phyloP scores from a whole-genome alignment of 192 early-diverging fungal genomes.

The Gaertneriomyces semiglobifer region DNA sequence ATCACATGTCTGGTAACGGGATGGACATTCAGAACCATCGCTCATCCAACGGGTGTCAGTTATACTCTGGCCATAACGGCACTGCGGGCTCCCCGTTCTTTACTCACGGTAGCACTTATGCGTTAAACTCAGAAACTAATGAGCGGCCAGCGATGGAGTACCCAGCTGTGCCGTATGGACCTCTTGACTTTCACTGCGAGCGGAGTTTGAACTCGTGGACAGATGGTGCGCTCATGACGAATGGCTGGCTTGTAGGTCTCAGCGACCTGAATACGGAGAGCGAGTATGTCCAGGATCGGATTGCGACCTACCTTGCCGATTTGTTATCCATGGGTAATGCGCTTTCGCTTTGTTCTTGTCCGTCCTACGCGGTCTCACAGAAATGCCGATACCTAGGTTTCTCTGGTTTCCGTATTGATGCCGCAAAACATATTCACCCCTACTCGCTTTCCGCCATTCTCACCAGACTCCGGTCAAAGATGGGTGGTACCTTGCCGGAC shows the following conservation, averaged over 20 bases:
- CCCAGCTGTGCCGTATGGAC: constrained; percentile 32
- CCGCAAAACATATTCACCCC: constrained; percentile 29
- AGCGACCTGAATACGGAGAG: constrained; percentile 28
- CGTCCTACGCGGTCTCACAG: too few species aligned
- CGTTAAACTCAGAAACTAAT: constrained; percentile 12
- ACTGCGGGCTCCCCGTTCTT: constrained; percentile 32
- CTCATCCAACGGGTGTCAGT: too few species aligned
- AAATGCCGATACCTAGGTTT: constrained; percentile 1
- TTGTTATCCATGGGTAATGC: not conserved
- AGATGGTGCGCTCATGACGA: not conserved
- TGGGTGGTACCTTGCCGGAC: constrained; percentile 24
- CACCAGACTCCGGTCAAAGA: constrained; percentile 2
- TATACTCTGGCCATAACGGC: not conserved
- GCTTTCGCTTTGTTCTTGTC: too few species aligned
- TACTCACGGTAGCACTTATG: constrained; percentile 24
- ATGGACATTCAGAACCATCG: constrained; percentile 18
- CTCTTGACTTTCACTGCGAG: constrained; percentile 35
- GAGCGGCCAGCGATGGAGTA: constrained; percentile 25
- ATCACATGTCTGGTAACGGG: constrained; percentile 31
- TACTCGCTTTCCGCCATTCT: not conserved
- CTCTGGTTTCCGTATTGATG: constrained; percentile 31
- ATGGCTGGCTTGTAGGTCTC: constrained; percentile 23
- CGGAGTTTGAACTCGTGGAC: constrained; percentile 14
- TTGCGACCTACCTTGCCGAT: not conserved
- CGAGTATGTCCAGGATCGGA: constrained; percentile 28